phyloP scores from a whole-genome alignment of 1,284 basidiomycete species.

The Ceratorhiza oryzae-sativae region DNA sequence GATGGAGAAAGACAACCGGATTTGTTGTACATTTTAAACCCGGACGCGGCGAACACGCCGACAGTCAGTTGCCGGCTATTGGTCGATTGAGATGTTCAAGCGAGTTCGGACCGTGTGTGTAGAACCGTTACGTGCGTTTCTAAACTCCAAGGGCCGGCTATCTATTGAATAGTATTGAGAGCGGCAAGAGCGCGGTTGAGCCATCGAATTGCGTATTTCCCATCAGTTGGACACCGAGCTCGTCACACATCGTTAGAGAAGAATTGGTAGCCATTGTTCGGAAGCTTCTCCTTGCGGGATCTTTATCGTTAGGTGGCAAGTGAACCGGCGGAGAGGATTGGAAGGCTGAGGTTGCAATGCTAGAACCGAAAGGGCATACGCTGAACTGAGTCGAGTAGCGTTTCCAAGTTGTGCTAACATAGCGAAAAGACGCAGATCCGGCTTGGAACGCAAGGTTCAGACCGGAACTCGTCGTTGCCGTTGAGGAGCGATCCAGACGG shows the following conservation, averaged over 20 bases:
- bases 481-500: neutral
- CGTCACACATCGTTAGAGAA: constrained; percentile 13
- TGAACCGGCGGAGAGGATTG: neutral
- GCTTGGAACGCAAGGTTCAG: neutral
- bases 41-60: neutral
- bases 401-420: neutral
- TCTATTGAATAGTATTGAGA: constrained; percentile 6
- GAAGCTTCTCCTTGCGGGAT: constrained; percentile 5
- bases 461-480: neutral
- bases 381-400: constrained; percentile 5
- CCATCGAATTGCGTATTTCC: neutral
- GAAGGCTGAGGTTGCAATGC: neutral
- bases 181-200: constrained; percentile 35
- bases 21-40: constrained; percentile 17
- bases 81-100: constrained; percentile 14
- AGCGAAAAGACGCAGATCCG: neutral
- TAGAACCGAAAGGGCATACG: neutral
- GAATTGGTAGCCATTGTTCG: neutral
- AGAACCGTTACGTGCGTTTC: constrained; percentile 16
- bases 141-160: constrained; percentile 12
- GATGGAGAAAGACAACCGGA: constrained; percentile 27
- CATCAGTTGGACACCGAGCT: constrained; percentile 32
- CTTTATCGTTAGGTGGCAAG: neutral
- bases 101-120: constrained; percentile 37
- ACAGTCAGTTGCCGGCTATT: neutral